These are phyloP conservation scores for Echites panduratus DNA, from an alignment of 257 asterid species.

Conservation along the genomic window DNA sequence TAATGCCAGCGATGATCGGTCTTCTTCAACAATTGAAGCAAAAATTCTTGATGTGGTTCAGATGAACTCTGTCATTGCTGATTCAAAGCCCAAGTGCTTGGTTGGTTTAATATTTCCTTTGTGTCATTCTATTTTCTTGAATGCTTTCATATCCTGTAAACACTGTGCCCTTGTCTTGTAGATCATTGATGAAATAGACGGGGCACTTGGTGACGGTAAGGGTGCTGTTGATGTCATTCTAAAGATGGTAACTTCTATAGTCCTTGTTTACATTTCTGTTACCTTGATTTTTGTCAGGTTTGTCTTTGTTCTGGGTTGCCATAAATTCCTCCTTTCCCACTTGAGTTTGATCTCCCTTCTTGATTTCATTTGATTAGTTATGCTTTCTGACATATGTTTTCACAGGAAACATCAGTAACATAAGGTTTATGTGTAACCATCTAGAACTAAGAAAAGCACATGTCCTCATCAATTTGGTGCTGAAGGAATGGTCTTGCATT, in stretches of 20 bases:
- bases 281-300: no score
- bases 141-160: conserved; percentile 19
- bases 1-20: conserved; percentile 97
- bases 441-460: background rate
- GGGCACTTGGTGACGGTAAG: conserved; percentile 96
- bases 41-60: conserved; percentile 90
- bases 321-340: no score
- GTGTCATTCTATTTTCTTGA: background rate
- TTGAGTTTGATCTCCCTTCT: no score
- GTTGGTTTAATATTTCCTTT: conserved; percentile 36
- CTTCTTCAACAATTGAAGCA: conserved; percentile 73
- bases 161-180: conserved; percentile 20
- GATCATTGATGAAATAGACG: conserved; percentile 98
- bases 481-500: background rate
- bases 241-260: conserved; percentile 52
- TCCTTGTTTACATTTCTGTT: conserved; percentile 1
- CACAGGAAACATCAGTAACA: no score
- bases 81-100: conserved; percentile 96
- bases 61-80: conserved; percentile 83
- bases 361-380: no score
- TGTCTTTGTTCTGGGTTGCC: no score
- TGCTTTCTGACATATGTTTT: no score
- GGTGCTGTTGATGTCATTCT: conserved; percentile 94
- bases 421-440: background rate
- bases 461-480: background rate